Conservation (phyloP, 2,329 filamentous ascomycete species). For the Diaporthe nobilis region DNA sequence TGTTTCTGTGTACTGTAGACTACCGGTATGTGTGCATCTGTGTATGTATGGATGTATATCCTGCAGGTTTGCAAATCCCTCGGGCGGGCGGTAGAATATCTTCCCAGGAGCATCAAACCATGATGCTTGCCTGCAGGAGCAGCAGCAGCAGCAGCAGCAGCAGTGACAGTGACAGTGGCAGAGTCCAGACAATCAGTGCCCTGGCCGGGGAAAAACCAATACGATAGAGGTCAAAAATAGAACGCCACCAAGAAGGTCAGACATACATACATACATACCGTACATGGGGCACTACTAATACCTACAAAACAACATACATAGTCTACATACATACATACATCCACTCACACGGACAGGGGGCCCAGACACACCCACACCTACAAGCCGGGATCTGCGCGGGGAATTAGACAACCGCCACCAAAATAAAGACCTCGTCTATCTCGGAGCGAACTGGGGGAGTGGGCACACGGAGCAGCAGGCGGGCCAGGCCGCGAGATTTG, state of each 20-base stretch:
- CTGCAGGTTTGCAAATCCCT: constrained; percentile 7
- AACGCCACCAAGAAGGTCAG: constrained; percentile 17
- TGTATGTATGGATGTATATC: constrained; percentile 1
- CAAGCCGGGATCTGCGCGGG: constrained; percentile 26
- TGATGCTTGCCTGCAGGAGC: constrained; percentile 18
- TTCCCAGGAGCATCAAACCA: background rate
- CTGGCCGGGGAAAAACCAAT: background rate
- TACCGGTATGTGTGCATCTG: background rate
- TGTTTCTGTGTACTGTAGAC: background rate
- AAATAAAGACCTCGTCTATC: constrained; percentile 25
- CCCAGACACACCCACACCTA: constrained; percentile 4
- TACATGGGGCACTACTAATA: background rate
- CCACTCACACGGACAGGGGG: background rate
- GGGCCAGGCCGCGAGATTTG: constrained; percentile 33
- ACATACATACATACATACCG: constrained; percentile 21
- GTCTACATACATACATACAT: too few species aligned
- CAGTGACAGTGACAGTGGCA: background rate
- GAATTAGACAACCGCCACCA: constrained; percentile 19
- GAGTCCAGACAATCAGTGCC: constrained; percentile 5
- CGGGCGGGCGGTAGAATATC: background rate
- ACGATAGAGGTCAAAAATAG: constrained; percentile 30
- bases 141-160: background rate
- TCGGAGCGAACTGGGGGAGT: background rate
- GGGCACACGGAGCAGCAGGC: background rate
- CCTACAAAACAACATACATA: background rate